Conservation (phyloP, 106 monocot species). For the Chionographis japonica region DNA sequence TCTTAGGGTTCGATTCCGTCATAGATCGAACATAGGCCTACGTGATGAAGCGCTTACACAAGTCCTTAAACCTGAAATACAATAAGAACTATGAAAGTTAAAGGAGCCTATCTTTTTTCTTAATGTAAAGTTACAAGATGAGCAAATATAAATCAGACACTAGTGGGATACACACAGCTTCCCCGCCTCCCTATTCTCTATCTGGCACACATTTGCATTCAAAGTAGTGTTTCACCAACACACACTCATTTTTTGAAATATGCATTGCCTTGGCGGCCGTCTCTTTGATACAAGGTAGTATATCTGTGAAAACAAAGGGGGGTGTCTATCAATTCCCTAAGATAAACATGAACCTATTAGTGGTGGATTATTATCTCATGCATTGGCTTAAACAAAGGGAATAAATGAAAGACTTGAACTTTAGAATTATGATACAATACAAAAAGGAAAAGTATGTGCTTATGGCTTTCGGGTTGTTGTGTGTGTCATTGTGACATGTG, state of each 20-base stretch:
- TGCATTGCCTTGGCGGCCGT: too few species aligned
- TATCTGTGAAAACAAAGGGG: too few species aligned
- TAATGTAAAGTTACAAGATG: too few species aligned
- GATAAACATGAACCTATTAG: slow-evolving; percentile 14
- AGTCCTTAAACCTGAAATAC: slow-evolving; percentile 7
- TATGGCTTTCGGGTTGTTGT: too few species aligned
- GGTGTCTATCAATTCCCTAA: background rate
- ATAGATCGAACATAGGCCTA: too few species aligned
- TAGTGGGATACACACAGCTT: slow-evolving; percentile 19
- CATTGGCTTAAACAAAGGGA: background rate
- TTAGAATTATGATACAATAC: background rate
- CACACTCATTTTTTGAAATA: too few species aligned
- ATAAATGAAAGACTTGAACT: slow-evolving; percentile 3
- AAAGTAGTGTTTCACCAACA: too few species aligned
- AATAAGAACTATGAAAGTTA: background rate
- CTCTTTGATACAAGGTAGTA: too few species aligned
- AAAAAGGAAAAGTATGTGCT: background rate
- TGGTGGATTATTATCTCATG: slow-evolving; percentile 13
- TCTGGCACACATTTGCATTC: background rate
- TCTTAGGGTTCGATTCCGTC: too few species aligned
- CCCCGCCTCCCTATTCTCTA: background rate
- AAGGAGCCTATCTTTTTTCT: background rate
- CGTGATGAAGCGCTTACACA: too few species aligned
- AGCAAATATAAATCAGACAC: slow-evolving; percentile 2
- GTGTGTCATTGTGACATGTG: background rate